Conservation (phyloP, 306 rosid genomes). For the Pachyrhizus erosus region DNA sequence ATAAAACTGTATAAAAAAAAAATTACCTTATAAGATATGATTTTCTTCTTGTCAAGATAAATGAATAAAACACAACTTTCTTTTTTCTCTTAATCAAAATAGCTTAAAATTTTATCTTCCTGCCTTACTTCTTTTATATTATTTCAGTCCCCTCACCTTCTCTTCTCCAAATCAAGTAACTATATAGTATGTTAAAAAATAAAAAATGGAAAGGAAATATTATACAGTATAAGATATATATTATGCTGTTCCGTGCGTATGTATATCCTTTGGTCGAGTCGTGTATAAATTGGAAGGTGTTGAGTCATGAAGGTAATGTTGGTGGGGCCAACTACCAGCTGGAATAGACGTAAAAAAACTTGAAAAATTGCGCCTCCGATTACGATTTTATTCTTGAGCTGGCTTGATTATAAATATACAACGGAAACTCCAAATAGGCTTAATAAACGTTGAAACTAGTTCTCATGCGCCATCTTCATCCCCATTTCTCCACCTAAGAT, state of each 20-base stretch:
- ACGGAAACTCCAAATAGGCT: not conserved
- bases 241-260: not conserved
- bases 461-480: not conserved
- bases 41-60: too few species aligned
- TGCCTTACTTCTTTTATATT: too few species aligned
- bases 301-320: too few species aligned
- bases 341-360: not conserved
- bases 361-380: not conserved
- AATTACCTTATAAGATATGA: too few species aligned
- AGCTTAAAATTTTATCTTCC: not conserved
- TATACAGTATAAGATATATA: not conserved
- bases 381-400: not conserved
- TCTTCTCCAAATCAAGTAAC: not conserved
- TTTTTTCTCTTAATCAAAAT: too few species aligned
- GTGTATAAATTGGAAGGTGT: not conserved
- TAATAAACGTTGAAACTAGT: not conserved
- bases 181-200: not conserved
- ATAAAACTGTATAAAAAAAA: too few species aligned
- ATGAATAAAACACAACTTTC: too few species aligned
- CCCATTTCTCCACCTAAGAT: too few species aligned
- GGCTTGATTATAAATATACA: not conserved
- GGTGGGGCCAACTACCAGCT: slow-evolving; percentile 18
- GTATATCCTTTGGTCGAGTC: not conserved
- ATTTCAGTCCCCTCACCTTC: not conserved
- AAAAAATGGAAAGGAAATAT: not conserved